These are phyloP conservation scores for Juncus inflexus DNA, from an alignment of 176 grass and related monocot genomes.

Conservation along the genomic window DNA sequence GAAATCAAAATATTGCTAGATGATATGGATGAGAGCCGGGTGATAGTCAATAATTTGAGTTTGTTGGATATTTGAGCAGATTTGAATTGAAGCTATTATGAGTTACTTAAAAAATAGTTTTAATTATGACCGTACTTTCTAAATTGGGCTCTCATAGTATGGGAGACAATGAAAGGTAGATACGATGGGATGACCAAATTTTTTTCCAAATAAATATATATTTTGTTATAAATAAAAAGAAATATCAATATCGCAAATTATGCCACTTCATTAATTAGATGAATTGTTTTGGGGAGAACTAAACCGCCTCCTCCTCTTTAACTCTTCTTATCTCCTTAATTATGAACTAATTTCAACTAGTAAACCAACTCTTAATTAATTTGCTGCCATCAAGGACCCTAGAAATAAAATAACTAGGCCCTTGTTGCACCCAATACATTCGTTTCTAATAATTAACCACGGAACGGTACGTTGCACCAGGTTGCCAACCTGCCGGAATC, in stretches of 20 bases:
- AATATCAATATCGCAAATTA: neutral
- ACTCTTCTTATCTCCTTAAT: neutral
- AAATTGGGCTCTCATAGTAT: too few species aligned
- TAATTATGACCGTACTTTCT: too few species aligned
- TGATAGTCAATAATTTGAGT: too few species aligned
- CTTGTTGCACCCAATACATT: neutral
- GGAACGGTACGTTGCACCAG: conserved; percentile 42
- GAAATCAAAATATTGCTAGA: too few species aligned
- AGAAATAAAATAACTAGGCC: neutral
- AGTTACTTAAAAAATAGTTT: too few species aligned
- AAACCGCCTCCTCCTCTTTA: conserved; percentile 21
- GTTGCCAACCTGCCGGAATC: conserved; percentile 43
- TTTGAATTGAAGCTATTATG: too few species aligned
- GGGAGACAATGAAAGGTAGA: too few species aligned
- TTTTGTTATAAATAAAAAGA: too few species aligned
- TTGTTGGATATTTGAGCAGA: too few species aligned
- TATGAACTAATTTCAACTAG: neutral
- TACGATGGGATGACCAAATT: too few species aligned
- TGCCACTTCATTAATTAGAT: conserved; percentile 17
- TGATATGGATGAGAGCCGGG: too few species aligned
- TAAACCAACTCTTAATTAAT: neutral
- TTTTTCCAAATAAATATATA: too few species aligned
- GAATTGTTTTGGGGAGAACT: conserved; percentile 23
- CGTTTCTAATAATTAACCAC: conserved; percentile 34
- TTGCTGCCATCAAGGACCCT: neutral